These are phyloP conservation scores for Stephania yunnanensis DNA, from an alignment of 164 flowering plant genomes.

Conservation along the genomic window DNA sequence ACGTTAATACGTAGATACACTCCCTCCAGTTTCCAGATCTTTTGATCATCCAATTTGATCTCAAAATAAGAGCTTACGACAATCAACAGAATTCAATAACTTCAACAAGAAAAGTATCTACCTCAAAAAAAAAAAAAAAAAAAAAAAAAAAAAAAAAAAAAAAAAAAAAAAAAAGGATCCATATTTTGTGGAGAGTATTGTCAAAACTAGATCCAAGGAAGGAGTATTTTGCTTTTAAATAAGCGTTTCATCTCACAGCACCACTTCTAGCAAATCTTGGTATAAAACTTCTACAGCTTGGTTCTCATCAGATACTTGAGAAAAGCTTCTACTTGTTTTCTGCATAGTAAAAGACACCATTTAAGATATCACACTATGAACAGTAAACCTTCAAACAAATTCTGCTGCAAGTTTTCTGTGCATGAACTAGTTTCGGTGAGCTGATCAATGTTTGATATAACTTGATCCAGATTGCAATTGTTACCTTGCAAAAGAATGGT, in stretches of 20 bases:
- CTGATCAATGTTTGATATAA: neutral
- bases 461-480: neutral
- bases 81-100: neutral
- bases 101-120: neutral
- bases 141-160: no score
- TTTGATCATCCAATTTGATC: neutral
- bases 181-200: neutral
- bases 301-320: neutral
- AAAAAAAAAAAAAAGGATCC: no score
- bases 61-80: neutral
- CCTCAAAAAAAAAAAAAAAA: neutral
- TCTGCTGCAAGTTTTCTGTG: neutral
- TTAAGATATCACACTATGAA: neutral
- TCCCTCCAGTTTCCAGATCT: neutral
- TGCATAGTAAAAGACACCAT: neutral
- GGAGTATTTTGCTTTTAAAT: neutral
- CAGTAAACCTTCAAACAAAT: no score
- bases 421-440: neutral
- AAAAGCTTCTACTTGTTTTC: neutral
- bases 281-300: neutral
- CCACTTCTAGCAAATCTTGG: neutral
- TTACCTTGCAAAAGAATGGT: conserved; percentile 11
- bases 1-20: neutral
- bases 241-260: neutral
- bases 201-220: neutral